These are phyloP conservation scores for Spirogloea muscicola DNA, from an alignment of 139 green algal genomes.

Conservation along the genomic window DNA sequence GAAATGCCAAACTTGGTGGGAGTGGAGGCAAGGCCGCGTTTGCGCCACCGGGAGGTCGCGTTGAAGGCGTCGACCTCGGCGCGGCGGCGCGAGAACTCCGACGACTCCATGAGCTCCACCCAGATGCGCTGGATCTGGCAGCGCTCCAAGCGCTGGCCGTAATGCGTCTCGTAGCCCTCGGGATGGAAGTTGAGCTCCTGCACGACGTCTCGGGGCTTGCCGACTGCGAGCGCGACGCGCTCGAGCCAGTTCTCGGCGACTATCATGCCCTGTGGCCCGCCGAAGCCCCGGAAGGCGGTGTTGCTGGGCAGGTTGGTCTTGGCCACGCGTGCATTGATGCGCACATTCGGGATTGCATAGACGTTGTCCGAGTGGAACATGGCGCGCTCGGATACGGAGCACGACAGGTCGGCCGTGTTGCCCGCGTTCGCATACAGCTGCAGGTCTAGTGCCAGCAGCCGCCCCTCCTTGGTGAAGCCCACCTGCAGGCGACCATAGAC, in stretches of 20 bases:
- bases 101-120: conserved; percentile 40
- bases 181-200: conserved; percentile 71
- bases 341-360: conserved; percentile 61
- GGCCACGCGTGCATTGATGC: conserved; percentile 67
- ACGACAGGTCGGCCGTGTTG: conserved; percentile 74
- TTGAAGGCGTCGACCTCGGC: conserved; percentile 64
- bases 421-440: conserved; percentile 85
- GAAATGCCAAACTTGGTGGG: conserved; percentile 95
- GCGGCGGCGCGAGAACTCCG: conserved; percentile 35
- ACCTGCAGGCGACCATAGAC: too few relatives aligned
- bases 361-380: conserved; percentile 75
- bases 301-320: conserved; percentile 82
- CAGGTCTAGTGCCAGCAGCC: conserved; percentile 69
- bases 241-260: conserved; percentile 80
- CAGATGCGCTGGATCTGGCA: conserved; percentile 54
- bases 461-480: conserved; percentile 59
- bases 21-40: conserved; percentile 75
- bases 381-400: conserved; percentile 78
- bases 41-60: conserved; percentile 61
- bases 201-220: conserved; percentile 31
- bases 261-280: conserved; percentile 82
- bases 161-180: conserved; percentile 75
- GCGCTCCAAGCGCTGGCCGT: conserved; percentile 63
- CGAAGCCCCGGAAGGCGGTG: conserved; percentile 92
- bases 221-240: conserved; percentile 51